Conservation (phyloP, 2,329 filamentous ascomycete species). For the Paraconiothyrium brasiliense region DNA sequence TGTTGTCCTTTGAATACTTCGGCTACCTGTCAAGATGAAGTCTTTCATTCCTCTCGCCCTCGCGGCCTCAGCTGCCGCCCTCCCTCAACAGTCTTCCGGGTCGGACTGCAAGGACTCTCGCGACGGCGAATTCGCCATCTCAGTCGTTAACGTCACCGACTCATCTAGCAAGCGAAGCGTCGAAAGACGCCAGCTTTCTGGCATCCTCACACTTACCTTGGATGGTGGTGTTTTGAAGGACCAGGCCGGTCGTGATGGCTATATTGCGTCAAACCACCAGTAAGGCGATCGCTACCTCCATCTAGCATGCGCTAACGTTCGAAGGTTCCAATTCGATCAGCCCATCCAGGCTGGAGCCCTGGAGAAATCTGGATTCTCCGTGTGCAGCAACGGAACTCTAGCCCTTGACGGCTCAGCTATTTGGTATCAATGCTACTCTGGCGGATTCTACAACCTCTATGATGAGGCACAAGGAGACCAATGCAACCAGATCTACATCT, state of each 20-base stretch:
- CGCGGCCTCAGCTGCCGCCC: slow-evolving; percentile 39
- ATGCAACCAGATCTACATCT: slow-evolving; percentile 62
- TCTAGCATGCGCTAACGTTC: slow-evolving; percentile 10
- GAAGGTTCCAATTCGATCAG: slow-evolving; percentile 53
- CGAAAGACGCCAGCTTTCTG: slow-evolving; percentile 39
- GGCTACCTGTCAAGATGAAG: slow-evolving; percentile 38
- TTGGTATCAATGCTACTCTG: slow-evolving; percentile 80
- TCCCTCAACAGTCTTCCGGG: slow-evolving; percentile 42
- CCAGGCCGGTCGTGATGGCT: slow-evolving; percentile 72
- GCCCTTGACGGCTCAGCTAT: slow-evolving; percentile 72
- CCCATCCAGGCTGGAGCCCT: slow-evolving; percentile 71
- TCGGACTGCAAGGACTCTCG: slow-evolving; percentile 63
- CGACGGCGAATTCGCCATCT: slow-evolving; percentile 68
- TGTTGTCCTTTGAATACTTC: slow-evolving; percentile 13
- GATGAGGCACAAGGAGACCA: slow-evolving; percentile 74
- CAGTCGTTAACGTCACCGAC: slow-evolving; percentile 59
- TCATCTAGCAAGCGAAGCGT: slow-evolving; percentile 36
- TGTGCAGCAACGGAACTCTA: slow-evolving; percentile 73
- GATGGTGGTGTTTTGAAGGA: slow-evolving; percentile 72
- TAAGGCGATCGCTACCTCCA: slow-evolving; percentile 21
- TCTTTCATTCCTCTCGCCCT: slow-evolving; percentile 42
- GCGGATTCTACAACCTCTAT: slow-evolving; percentile 85
- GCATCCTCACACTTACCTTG: slow-evolving; percentile 69
- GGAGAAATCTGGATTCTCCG: slow-evolving; percentile 76
- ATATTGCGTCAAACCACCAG: slow-evolving; percentile 83